phyloP scores from a whole-genome alignment of 345 rosid genomes.

The Populus ilicifolia region DNA sequence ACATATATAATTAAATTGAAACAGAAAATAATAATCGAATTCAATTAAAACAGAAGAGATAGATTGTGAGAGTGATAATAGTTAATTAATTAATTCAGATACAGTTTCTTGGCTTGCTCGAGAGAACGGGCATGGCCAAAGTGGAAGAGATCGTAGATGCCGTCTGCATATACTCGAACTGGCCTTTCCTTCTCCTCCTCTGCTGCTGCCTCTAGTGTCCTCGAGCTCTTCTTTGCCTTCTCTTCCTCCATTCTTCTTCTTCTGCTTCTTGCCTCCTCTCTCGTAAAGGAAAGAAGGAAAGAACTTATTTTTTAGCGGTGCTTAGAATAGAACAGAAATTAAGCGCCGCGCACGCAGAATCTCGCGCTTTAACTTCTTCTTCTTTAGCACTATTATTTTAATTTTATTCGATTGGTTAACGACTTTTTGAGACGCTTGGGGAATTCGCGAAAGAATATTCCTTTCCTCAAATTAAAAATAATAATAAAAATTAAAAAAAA shows the following conservation, averaged over 20 bases:
- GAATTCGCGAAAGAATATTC: too few species aligned
- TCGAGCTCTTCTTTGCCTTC: not conserved
- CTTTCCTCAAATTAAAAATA: too few species aligned
- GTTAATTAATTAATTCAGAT: not conserved
- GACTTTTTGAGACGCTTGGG: not conserved
- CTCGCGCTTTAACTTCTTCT: not conserved
- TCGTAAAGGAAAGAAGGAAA: not conserved
- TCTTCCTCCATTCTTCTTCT: not conserved
- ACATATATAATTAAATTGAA: not conserved
- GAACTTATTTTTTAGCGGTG: not conserved
- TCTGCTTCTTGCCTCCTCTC: not conserved
- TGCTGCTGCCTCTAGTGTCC: not conserved
- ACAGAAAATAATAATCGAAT: too few species aligned
- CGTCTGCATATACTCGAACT: slow-evolving; percentile 27
- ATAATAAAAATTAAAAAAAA: too few species aligned
- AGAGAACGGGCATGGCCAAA: slow-evolving; percentile 34
- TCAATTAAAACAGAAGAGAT: not conserved
- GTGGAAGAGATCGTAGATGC: slow-evolving; percentile 36
- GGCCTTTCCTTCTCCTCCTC: slow-evolving; percentile 7
- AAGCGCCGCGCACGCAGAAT: not conserved
- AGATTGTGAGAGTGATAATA: not conserved
- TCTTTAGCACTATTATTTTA: not conserved
- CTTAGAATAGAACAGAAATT: not conserved
- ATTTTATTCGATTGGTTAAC: not conserved
- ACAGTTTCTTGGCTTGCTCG: slow-evolving; percentile 30